A percentile compares a stretch with the other conserved stretches of the same genome.
These are phyloP conservation scores for Solanum arcanum DNA, from an alignment of 257 asterid genomes.

Conservation along the genomic window DNA sequence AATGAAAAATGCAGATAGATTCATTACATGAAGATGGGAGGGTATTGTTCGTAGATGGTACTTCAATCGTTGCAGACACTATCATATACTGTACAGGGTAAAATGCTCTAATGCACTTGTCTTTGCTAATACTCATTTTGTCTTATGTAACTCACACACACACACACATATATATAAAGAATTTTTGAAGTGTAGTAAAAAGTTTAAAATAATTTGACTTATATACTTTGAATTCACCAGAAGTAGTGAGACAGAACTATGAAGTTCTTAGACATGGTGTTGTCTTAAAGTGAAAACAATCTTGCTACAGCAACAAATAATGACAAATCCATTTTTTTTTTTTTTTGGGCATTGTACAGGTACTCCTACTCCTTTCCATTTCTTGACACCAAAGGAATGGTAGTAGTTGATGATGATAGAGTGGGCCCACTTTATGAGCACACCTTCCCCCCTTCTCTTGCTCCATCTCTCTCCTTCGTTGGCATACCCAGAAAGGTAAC, in stretches of 20 bases:
- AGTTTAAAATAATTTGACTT: not conserved
- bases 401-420: constrained; percentile 56
- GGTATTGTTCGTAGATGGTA: constrained; percentile 55
- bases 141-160: not conserved
- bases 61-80: constrained; percentile 54
- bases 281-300: constrained; percentile 7
- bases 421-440: constrained; percentile 96
- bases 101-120: not conserved
- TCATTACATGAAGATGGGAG: constrained; percentile 66
- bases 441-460: constrained; percentile 76
- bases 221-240: not conserved
- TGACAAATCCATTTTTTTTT: not conserved
- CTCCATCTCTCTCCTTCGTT: constrained; percentile 75
- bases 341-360: constrained; percentile 20
- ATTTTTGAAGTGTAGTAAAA: not conserved
- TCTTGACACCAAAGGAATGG: constrained; percentile 94
- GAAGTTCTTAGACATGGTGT: not conserved
- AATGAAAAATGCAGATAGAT: constrained; percentile 44
- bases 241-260: not conserved
- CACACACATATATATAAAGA: too few species aligned
- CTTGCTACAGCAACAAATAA: not conserved
- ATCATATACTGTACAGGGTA: constrained; percentile 88
- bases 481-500: constrained; percentile 82
- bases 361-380: constrained; percentile 78
- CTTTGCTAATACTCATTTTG: not conserved